Evolutionary conservation across 495 filamentous ascomycete genomes (phyloP), one percentile per base, ranked within the genome.

Genomic region (Aspergillus ellipticus): DNA sequence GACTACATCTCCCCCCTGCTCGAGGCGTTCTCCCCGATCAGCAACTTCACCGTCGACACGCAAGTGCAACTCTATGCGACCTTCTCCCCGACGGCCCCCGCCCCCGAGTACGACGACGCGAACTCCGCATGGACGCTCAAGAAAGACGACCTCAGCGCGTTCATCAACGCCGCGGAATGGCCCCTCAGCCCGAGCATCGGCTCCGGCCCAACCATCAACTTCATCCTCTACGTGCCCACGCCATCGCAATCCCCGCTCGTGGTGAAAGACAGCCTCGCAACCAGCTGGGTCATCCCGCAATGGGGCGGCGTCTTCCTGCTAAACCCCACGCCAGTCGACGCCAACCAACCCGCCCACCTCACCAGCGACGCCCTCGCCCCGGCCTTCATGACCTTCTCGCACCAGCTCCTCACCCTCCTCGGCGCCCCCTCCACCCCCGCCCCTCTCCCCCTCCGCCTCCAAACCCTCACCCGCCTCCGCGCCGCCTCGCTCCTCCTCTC

Each of bases 161-260:
- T 98, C 66, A 90, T 97, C 71, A 98, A 98, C 63, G 92, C 91
- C 28, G 94, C 94, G 6, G 95, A 98, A 73, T 98, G 94, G 94
- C 94, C 94, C 0, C 73, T 98, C 22, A 92, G 87, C 61, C 94
- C 94, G 15, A 96, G 91, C 65, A 96, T 97, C 61, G 95, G 93
- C 31, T 85, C 79, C 24, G 92, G 92, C 2, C 93, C 94, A 31
- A 97, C 94, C 0, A 82, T 98, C 59, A 97, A 97, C 74, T 97
- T 98, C 62, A 84, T 97, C 51, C 78, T 97, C 19, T 97, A 93
- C 62, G 85, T 96, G 10, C 86, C 87, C 6, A 68, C 78, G 22
- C 69, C 72, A n/a, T 68, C 71, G 4, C 82, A 84, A 51, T 78
- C 82, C 0, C 87, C 87, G 11, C 76, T 89, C 42, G 68, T 87